Evolutionary conservation across 805 yeast species (phyloP), one percentile per base, ranked within the genome.

Genomic region (Nakazawaea peltata): DNA sequence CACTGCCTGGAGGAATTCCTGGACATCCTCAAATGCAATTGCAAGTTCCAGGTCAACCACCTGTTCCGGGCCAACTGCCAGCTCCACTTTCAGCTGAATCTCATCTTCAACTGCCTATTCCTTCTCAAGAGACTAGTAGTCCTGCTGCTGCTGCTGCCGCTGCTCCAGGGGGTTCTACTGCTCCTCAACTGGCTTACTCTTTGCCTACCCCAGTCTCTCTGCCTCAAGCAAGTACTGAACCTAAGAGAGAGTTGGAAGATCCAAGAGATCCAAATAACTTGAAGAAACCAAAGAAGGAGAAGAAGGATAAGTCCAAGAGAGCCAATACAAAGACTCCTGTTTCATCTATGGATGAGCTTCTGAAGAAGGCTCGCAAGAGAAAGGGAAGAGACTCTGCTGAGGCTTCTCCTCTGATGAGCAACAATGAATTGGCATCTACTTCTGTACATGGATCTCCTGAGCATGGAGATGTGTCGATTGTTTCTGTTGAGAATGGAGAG

Each of bases 241-340:
- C 37, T 7, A 38, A 38, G 26, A 30, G 41, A 31, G 38, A 38
- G 23, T 17, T 32, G 8, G 41, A 37, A 33, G 41, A 26, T 16
- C 15, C 27, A n/a, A 35, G 28, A 18, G 40, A 37, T 19, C 21
- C 40, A 10, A 30, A 26, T 11, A 14, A n/a, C n/a, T n/a, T 17
- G 19, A 38, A 25, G 28, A 36, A 30, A 17, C 31, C 18, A 26
- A 37, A 16, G 27, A 32, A 34, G 40, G 35, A 33, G 26, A 29
- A 37, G 31, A 34, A 33, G 16, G 39, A 32, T 30, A 39, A 39
- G 22, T 4, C 9, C 13, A 32, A 32, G 25, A 16, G 36, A 12
- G 33, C 30, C 16, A 24, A 26, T 8, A 37, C 34, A 14, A 17
- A 22, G 11, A 36, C 34, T 5, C 34, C 34, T 12, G 34, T 31